These are phyloP conservation scores for Talaromyces sp. DNA, from an alignment of 2,329 filamentous ascomycete species.

Conservation along the genomic window DNA sequence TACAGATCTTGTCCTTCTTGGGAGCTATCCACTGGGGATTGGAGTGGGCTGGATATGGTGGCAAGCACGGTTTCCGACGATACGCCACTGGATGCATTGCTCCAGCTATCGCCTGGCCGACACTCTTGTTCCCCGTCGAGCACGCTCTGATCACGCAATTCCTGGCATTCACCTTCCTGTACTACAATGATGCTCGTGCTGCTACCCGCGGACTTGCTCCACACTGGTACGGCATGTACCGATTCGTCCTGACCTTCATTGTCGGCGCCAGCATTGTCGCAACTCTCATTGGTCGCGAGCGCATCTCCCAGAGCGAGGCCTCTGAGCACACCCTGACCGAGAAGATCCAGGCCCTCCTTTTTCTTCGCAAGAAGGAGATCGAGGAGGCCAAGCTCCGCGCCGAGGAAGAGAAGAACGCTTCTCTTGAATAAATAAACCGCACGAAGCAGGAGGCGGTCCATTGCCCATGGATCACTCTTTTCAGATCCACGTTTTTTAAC, in stretches of 20 bases:
- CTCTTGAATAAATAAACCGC: slow-evolving; percentile 8
- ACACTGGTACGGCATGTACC: slow-evolving; percentile 80
- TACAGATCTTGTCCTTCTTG: slow-evolving; percentile 81
- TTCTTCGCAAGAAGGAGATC: slow-evolving; percentile 41
- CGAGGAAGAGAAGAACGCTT: slow-evolving; percentile 25
- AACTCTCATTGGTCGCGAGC: slow-evolving; percentile 74
- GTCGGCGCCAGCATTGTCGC: slow-evolving; percentile 77
- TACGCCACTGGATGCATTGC: slow-evolving; percentile 79
- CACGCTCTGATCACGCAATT: slow-evolving; percentile 84
- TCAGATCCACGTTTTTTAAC: not conserved
- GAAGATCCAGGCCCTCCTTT: slow-evolving; percentile 49
- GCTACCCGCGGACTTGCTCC: slow-evolving; percentile 72
- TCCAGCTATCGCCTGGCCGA: slow-evolving; percentile 82
- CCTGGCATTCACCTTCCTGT: slow-evolving; percentile 74
- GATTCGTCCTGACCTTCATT: slow-evolving; percentile 85
- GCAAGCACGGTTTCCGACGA: slow-evolving; percentile 65
- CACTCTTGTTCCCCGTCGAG: slow-evolving; percentile 74
- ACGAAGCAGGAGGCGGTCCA: not conserved
- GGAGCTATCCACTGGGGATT: slow-evolving; percentile 92
- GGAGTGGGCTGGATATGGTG: slow-evolving; percentile 68
- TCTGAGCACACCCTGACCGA: slow-evolving; percentile 38
- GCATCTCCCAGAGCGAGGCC: slow-evolving; percentile 49
- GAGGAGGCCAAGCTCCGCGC: slow-evolving; percentile 36
- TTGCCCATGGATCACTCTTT: not conserved
- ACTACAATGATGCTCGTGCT: slow-evolving; percentile 75